These are phyloP conservation scores for Gossypium sturtianum DNA, from an alignment of 345 rosid genomes.

Conservation along the genomic window DNA sequence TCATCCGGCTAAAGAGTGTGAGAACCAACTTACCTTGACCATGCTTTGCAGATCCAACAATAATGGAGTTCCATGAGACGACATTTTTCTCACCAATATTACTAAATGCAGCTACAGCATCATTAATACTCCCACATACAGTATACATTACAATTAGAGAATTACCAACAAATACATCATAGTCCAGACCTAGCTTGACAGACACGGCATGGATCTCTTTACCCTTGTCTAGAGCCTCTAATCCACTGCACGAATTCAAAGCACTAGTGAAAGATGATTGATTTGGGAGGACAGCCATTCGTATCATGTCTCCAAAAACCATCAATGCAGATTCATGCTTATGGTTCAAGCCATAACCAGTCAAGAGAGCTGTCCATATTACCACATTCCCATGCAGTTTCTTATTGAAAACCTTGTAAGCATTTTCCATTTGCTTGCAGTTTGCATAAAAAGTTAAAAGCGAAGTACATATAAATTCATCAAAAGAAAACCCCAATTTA, in stretches of 20 bases:
- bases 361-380: slow-evolving; percentile 62
- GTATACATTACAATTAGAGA: slow-evolving; percentile 57
- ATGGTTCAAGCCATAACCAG: slow-evolving; percentile 47
- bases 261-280: slow-evolving; percentile 67
- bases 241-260: slow-evolving; percentile 55
- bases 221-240: slow-evolving; percentile 62
- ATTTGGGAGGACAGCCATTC: slow-evolving; percentile 44
- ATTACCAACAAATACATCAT: slow-evolving; percentile 58
- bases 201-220: slow-evolving; percentile 52
- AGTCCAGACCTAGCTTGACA: slow-evolving; percentile 47
- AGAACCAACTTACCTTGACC: slow-evolving; percentile 51
- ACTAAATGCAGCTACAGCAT: slow-evolving; percentile 42
- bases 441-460: slow-evolving; percentile 64
- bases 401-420: slow-evolving; percentile 40
- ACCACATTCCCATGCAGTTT: slow-evolving; percentile 40
- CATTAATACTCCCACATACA: slow-evolving; percentile 43
- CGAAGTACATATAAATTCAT: slow-evolving; percentile 50
- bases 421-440: slow-evolving; percentile 39
- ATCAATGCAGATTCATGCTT: slow-evolving; percentile 46
- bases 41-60: slow-evolving; percentile 64
- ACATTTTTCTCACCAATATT: slow-evolving; percentile 35
- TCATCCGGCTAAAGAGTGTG: slow-evolving; percentile 47
- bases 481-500: slow-evolving; percentile 40
- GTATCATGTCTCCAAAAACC: slow-evolving; percentile 51
- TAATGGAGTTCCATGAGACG: slow-evolving; percentile 69